These are phyloP conservation scores for Isochrysis galbana DNA, from an alignment of 78 protist genomes.

Conservation along the genomic window DNA sequence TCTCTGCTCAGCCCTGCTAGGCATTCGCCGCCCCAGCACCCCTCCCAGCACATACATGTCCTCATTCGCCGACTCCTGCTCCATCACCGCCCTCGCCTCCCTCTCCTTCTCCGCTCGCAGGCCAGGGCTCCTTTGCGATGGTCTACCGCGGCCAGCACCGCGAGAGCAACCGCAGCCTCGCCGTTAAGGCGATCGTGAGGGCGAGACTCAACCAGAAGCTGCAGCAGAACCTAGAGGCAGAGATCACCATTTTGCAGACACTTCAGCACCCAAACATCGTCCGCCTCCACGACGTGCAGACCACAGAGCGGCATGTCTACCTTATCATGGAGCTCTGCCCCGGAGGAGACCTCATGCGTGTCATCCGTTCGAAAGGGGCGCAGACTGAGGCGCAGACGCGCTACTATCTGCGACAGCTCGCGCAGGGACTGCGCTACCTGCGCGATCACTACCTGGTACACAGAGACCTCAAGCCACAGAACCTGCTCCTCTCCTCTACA, in stretches of 20 bases:
- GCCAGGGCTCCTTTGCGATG: conserved; percentile 31
- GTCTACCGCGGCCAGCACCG: conserved; percentile 42
- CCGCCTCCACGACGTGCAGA: conserved; percentile 12
- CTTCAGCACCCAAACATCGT: conserved; percentile 38
- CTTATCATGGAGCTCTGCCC: conserved; percentile 23
- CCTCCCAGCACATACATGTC: too few relatives aligned
- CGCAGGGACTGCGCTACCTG: background rate
- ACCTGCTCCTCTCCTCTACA: conserved; percentile 3
- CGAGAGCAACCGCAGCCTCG: background rate
- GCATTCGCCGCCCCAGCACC: too few relatives aligned
- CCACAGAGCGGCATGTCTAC: conserved; percentile 14
- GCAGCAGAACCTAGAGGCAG: background rate
- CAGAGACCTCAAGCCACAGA: conserved; percentile 43
- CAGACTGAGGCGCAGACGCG: background rate
- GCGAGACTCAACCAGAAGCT: conserved; percentile 26
- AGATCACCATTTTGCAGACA: conserved; percentile 31
- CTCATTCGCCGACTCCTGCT: too few relatives aligned
- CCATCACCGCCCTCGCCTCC: too few relatives aligned
- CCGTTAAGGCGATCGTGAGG: conserved; percentile 26
- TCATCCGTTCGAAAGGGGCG: background rate
- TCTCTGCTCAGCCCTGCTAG: too few relatives aligned
- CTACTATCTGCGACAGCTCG: background rate
- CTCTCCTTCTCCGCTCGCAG: too few relatives aligned
- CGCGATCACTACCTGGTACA: background rate
- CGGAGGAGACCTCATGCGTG: conserved; percentile 8